Percentiles rank a stretch among this genome's conserved stretches.
Conservation (phyloP, 768 basidiomycete genomes). For the Rhodotorula diobovata region DNA sequence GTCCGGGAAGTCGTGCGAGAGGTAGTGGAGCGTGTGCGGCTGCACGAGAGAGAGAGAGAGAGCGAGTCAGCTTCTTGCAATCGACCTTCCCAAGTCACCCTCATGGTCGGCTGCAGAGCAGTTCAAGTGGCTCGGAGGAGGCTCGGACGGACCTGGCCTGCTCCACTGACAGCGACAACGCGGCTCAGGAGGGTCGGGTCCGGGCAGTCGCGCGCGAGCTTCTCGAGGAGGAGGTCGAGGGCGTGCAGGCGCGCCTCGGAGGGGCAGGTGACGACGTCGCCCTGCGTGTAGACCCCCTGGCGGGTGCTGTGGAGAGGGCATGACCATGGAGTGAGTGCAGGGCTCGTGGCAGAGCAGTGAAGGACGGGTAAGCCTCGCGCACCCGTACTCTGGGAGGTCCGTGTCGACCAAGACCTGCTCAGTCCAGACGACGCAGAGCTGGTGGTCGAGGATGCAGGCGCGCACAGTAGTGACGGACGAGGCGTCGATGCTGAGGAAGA, state of each 20-base stretch:
- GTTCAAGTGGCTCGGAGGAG: neutral
- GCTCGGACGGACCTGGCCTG: constrained; percentile 5
- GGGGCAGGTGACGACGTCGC: constrained; percentile 20
- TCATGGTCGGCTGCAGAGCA: rapidly evolving
- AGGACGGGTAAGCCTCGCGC: too few species aligned
- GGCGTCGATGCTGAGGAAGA: constrained; percentile 30
- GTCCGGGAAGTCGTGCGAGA: neutral
- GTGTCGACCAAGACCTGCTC: constrained; percentile 17
- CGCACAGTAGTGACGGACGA: neutral
- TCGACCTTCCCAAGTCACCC: neutral
- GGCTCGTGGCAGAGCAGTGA: neutral
- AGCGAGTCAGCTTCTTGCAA: neutral
- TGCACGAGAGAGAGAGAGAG: neutral
- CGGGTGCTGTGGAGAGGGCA: neutral
- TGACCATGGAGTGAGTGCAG: neutral
- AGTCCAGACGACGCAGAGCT: constrained; percentile 12
- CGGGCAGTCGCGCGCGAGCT: constrained; percentile 14
- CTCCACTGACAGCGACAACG: constrained; percentile 2
- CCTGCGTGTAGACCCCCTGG: constrained; percentile 18
- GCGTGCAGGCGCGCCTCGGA: constrained; percentile 13
- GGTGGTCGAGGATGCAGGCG: constrained; percentile 9
- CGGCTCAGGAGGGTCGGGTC: constrained; percentile 5
- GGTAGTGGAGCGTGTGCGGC: constrained; percentile 14
- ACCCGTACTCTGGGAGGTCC: constrained; percentile 27
- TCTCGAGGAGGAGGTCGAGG: constrained; percentile 28